These are phyloP conservation scores for Fusarium penzigii DNA, from an alignment of 2,329 filamentous ascomycete species.

Conservation along the genomic window DNA sequence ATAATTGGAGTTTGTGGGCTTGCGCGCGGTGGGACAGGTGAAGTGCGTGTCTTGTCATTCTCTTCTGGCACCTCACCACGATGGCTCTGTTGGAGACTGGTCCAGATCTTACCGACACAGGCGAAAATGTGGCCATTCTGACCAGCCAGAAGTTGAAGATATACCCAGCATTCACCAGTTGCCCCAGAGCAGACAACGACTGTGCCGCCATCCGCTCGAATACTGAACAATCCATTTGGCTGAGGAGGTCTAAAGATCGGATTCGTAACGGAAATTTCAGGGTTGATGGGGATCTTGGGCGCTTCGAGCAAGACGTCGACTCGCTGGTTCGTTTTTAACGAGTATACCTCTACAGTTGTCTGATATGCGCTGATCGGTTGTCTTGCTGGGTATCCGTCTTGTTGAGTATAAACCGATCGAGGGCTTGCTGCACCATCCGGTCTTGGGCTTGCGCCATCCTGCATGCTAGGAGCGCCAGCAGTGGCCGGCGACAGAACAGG, in stretches of 20 bases:
- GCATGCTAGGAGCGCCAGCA: slow-evolving; percentile 38
- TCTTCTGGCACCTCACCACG: slow-evolving; percentile 52
- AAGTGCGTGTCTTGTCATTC: slow-evolving; percentile 40
- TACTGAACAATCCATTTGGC: slow-evolving; percentile 70
- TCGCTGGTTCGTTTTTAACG: slow-evolving; percentile 71
- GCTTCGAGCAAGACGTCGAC: slow-evolving; percentile 74
- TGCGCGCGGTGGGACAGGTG: slow-evolving; percentile 40
- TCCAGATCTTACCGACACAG: slow-evolving; percentile 92
- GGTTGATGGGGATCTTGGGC: slow-evolving; percentile 60
- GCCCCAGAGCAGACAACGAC: slow-evolving; percentile 75
- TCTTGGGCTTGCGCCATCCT: slow-evolving; percentile 40
- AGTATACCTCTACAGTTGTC: slow-evolving; percentile 88
- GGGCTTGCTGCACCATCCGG: slow-evolving; percentile 46
- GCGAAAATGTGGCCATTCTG: slow-evolving; percentile 50
- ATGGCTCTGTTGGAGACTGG: slow-evolving; percentile 68
- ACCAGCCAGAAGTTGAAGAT: slow-evolving; percentile 48
- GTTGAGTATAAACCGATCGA: slow-evolving; percentile 41
- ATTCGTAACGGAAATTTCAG: slow-evolving; percentile 56
- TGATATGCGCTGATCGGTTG: slow-evolving; percentile 66
- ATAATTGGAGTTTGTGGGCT: slow-evolving; percentile 64
- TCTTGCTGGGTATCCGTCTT: slow-evolving; percentile 38
- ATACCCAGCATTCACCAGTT: slow-evolving; percentile 88
- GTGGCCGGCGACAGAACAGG: slow-evolving; percentile 56
- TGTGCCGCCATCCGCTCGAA: slow-evolving; percentile 72
- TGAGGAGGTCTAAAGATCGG: slow-evolving; percentile 67